phyloP scores from a whole-genome alignment of 2,329 filamentous ascomycete species.

The Diaporthe vexans region DNA sequence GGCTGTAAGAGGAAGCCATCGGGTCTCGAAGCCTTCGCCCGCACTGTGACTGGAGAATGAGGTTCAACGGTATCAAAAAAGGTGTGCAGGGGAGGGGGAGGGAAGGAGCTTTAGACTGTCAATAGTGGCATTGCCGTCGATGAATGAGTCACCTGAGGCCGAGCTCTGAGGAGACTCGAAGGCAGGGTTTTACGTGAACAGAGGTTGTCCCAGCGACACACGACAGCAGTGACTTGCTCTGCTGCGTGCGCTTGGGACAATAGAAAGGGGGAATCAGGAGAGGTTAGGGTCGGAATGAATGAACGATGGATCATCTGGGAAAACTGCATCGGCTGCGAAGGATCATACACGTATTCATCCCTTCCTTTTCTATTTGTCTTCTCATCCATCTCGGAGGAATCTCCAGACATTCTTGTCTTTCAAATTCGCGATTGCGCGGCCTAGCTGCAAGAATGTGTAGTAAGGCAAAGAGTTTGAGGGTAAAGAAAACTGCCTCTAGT shows the following conservation, averaged over 20 bases:
- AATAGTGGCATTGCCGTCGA: not conserved
- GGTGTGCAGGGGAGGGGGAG: not conserved
- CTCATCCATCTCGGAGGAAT: not conserved
- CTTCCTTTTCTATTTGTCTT: not conserved
- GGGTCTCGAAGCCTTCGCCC: not conserved
- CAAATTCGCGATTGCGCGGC: not conserved
- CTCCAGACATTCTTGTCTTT: not conserved
- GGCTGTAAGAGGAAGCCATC: not conserved
- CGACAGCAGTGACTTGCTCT: too few relatives aligned
- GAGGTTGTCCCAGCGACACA: not conserved
- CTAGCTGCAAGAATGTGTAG: not conserved
- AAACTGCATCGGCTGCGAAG: not conserved
- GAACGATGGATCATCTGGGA: slow-evolving; percentile 7
- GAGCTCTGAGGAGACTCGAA: not conserved
- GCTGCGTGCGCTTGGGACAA: not conserved
- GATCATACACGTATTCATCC: slow-evolving; percentile 4
- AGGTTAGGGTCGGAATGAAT: not conserved
- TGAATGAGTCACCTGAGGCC: not conserved
- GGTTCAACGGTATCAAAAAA: not conserved
- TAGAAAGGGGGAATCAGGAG: not conserved
- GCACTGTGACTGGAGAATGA: not conserved
- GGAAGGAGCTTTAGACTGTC: too few relatives aligned
- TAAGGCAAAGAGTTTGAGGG: not conserved
- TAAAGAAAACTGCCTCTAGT: not conserved
- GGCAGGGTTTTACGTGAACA: not conserved